Base-by-base conservation (phyloP, 2,329 filamentous ascomycete genomes). In the Xylariomycetidae sp. region DNA sequence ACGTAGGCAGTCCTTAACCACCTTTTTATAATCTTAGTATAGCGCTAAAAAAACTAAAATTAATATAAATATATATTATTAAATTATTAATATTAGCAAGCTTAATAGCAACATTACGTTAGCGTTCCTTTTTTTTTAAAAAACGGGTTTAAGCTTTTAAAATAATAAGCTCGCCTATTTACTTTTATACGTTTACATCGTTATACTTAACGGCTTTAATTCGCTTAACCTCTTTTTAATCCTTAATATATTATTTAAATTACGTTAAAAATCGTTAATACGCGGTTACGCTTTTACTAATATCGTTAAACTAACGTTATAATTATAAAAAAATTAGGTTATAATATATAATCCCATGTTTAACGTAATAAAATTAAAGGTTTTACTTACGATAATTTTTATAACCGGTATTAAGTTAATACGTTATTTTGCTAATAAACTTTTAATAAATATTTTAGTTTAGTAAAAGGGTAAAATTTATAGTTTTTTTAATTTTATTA, bases 261-360 rank as follows among this genome's bases (percentile, higher is more conserved):
- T n/a, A n/a, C n/a, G n/a, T n/a, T n/a, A n/a, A n/a, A n/a, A n/a
- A n/a, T n/a, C n/a, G n/a, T n/a, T n/a, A n/a, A n/a, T n/a, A n/a
- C n/a, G n/a, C n/a, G n/a, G n/a, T n/a, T 23, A 23, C 14, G 7
- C 14, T 9, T 26, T 29, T 29, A 29, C 10, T 29, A 29, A 29
- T 29, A 29, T 17, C 9, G 6, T 10, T 29, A 16, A 16, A 10
- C 14, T 26, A 17, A 29, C 14, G 16, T 13, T 9, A 8, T 29
- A 16, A 29, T 29, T 16, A 17, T 9, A 29, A 17, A 29, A 29
- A 14, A 13, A 6, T 26, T 26, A 26, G 14, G 6, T 14, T 8
- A 27, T 27, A 10, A 10, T 27, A 10, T 27, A 27, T 10, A 27
- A n/a, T n/a, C n/a, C n/a, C n/a, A n/a, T n/a, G n/a, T n/a, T n/a